These are phyloP conservation scores for Tricholoma saponaceum DNA, from an alignment of 768 basidiomycete species.

Conservation along the genomic window DNA sequence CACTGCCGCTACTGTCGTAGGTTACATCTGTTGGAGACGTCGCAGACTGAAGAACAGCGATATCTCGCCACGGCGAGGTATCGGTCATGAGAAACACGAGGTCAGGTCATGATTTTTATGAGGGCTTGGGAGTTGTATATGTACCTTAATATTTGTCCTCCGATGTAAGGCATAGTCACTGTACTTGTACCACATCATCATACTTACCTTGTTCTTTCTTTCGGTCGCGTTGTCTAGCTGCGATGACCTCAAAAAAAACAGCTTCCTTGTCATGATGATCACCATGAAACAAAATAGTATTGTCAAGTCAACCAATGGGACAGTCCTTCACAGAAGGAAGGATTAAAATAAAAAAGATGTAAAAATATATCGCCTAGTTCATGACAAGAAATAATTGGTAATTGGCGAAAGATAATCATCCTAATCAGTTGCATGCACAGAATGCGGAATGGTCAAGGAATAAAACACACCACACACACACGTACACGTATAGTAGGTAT, in stretches of 20 bases:
- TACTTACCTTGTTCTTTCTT: not conserved
- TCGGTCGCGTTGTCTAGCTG: not conserved
- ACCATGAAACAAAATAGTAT: not conserved
- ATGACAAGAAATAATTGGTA: not conserved
- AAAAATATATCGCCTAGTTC: not conserved
- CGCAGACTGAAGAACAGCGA: constrained; percentile 12
- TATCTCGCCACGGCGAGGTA: not conserved
- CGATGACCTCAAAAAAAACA: too few relatives aligned
- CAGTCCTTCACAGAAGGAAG: not conserved
- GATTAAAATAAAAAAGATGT: not conserved
- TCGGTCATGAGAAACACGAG: not conserved
- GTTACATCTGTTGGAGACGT: constrained; percentile 22
- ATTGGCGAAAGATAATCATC: not conserved
- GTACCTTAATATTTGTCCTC: not conserved
- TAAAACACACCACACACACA: constrained; percentile 9
- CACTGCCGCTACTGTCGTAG: constrained; percentile 14
- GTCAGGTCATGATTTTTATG: not conserved
- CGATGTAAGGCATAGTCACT: not conserved
- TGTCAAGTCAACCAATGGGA: not conserved
- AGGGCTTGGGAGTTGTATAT: not conserved
- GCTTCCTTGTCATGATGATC: not conserved
- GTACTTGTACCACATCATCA: not conserved
- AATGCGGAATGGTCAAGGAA: not conserved
- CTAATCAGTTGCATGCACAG: not conserved
- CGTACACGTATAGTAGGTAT: constrained; percentile 5